These are phyloP conservation scores for Cryphonectria carpinicola DNA, from an alignment of 2,329 filamentous ascomycete genomes.

Conservation along the genomic window DNA sequence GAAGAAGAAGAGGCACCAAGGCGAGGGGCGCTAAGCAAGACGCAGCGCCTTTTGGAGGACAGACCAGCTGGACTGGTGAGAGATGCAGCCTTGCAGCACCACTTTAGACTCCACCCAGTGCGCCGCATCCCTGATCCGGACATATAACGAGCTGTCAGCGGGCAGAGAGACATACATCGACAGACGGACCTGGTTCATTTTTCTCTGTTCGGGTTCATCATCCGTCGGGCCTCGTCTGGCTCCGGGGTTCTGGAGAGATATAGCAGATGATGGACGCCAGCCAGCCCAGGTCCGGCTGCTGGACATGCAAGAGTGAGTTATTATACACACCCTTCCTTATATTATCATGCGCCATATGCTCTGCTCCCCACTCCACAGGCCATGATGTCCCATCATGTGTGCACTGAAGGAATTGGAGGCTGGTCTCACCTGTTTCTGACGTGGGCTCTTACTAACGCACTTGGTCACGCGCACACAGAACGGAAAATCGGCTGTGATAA, in stretches of 20 bases:
- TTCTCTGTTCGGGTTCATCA: not conserved
- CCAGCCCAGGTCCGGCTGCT: conserved; percentile 41
- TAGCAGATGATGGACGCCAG: conserved; percentile 5
- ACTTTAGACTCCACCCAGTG: not conserved
- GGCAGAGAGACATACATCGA: not conserved
- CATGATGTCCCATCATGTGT: not conserved
- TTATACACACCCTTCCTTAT: not conserved
- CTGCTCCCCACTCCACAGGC: not conserved
- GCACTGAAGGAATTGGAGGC: not conserved
- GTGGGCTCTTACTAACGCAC: conserved; percentile 11
- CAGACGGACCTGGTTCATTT: not conserved
- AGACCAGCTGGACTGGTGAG: not conserved
- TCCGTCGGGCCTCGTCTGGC: not conserved
- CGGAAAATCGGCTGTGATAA: conserved; percentile 54
- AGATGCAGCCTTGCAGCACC: not conserved
- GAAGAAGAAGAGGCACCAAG: not conserved
- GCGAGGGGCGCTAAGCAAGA: not conserved
- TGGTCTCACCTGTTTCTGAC: conserved; percentile 1
- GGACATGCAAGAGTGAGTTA: conserved; percentile 49
- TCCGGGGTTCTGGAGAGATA: not conserved
- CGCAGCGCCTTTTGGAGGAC: not conserved
- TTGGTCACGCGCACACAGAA: conserved; percentile 36
- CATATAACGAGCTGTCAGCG: not conserved
- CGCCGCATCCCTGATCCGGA: not conserved
- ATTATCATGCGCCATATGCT: not conserved